Base-by-base conservation (phyloP, 179 eudicot genomes). In the Patellifolia procumbens region DNA sequence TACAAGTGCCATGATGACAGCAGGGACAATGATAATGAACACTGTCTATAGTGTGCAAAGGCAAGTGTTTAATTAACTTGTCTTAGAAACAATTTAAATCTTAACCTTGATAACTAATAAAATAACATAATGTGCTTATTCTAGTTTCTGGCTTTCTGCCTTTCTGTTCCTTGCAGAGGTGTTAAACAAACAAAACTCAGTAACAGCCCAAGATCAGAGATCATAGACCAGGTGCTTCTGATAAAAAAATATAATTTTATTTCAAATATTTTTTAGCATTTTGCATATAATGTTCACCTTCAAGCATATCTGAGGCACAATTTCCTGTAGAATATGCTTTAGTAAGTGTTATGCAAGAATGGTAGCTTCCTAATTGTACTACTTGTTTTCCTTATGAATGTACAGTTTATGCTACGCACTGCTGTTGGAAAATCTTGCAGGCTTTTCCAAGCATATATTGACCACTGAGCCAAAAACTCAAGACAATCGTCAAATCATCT, bases 11-110 rank as follows among this genome's bases (percentile, higher is more conserved):
- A 43, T 55, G 65, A 68, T 55, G 72, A 55, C 65, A 51, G 75
- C 73, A 72, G 82, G 20, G 65, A 58, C 77, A 73, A 74, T 53
- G 77, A 78, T 29, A 32, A 78, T 67, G 81, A 78, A 62, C 75
- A 68, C 70, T 75, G n/a, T n/a, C n/a, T n/a, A n/a, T n/a, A n/a
- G n/a, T n/a, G 78, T 72, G 68, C 63, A 53, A 74, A 70, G 85
- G 85, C 48, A 63, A 74, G 68, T 56, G 13, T 42, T 76, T 34
- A 0, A 16, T 55, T 26, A 42, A 32, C 39, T 39, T 20, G 39
- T 74, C 71, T 66, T 20, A 9, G 70, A 22, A 24, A 35, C 43
- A 22, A 12, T 32, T 37, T 48, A 4, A 3, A 24, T 26, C 63
- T 11, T 43, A 76, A 64, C 68, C 37, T 76, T 72, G 28, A 26